Conservation (phyloP, 2,329 filamentous ascomycete species). For the Calcarisporium arbuscula region DNA sequence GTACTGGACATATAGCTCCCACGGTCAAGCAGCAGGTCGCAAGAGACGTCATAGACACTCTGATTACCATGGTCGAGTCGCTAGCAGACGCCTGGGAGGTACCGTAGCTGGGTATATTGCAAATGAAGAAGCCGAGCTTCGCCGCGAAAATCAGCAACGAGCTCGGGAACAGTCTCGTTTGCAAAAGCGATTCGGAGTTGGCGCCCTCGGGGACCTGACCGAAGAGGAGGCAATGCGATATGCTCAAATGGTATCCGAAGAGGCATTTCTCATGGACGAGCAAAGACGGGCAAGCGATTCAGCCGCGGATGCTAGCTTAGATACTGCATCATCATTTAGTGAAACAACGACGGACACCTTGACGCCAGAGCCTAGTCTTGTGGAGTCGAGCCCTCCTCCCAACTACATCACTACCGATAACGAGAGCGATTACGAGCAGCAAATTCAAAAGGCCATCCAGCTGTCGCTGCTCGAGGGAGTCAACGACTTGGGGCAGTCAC, state of each 20-base stretch:
- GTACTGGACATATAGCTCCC: conserved; percentile 91
- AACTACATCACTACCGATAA: conserved; percentile 21
- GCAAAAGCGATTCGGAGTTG: conserved; percentile 76
- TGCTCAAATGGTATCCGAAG: conserved; percentile 60
- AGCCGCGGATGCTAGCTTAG: conserved; percentile 38
- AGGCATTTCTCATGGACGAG: conserved; percentile 51
- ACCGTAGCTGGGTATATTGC: conserved; percentile 77
- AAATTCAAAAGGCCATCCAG: conserved; percentile 57
- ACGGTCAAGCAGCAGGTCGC: conserved; percentile 65
- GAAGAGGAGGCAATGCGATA: conserved; percentile 61
- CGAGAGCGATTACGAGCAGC: conserved; percentile 52
- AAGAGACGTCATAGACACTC: conserved; percentile 74
- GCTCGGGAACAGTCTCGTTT: conserved; percentile 64
- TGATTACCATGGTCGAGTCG: conserved; percentile 44
- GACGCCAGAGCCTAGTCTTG: conserved; percentile 50
- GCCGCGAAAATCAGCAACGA: conserved; percentile 61
- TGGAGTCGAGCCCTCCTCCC: conserved; percentile 30
- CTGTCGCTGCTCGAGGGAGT: conserved; percentile 53
- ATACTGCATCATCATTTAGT: conserved; percentile 35
- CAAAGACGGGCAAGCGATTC: conserved; percentile 49
- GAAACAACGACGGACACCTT: conserved; percentile 39
- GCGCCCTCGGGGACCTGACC: conserved; percentile 56
- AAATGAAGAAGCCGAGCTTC: conserved; percentile 76
- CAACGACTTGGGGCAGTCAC: conserved; percentile 39
- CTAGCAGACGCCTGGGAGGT: conserved; percentile 51